Evolutionary conservation across 2,329 filamentous ascomycete species (phyloP).

Genomic region (Sphaerulina vaccinii): DNA sequence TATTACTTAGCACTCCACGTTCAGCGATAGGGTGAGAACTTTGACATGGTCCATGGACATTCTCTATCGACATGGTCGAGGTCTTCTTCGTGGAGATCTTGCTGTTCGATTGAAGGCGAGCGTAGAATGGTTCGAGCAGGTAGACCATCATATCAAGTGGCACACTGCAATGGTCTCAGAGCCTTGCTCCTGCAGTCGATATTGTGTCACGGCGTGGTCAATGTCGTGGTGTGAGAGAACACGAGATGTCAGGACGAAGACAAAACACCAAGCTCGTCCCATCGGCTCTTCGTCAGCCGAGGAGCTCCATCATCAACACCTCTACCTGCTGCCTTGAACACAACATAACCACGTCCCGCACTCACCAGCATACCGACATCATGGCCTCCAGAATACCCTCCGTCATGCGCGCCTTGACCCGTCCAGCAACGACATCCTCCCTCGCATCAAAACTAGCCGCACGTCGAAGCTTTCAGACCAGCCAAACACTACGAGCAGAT

Average conservation of each 20-base stretch:
- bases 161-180: neutral
- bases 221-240: neutral
- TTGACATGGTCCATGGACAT: too few relatives aligned
- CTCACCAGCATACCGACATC: neutral
- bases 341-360: neutral
- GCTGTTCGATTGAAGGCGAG: too few relatives aligned
- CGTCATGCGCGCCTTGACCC: constrained; percentile 37
- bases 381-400: constrained; percentile 28
- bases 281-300: neutral
- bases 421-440: constrained; percentile 18
- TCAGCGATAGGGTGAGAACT: too few relatives aligned
- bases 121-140: too few relatives aligned
- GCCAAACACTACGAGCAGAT: constrained; percentile 23
- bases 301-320: neutral
- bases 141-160: neutral
- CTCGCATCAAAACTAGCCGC: constrained; percentile 12
- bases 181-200: neutral
- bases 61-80: too few relatives aligned
- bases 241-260: neutral
- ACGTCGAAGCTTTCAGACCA: constrained; percentile 42
- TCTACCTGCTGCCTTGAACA: neutral
- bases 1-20: too few relatives aligned
- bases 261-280: too few relatives aligned
- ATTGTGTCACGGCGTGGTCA: neutral
- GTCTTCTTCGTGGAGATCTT: too few relatives aligned